phyloP scores from a whole-genome alignment of 2,329 filamentous ascomycete genomes.

The Stachybotrys chlorohalonatus region DNA sequence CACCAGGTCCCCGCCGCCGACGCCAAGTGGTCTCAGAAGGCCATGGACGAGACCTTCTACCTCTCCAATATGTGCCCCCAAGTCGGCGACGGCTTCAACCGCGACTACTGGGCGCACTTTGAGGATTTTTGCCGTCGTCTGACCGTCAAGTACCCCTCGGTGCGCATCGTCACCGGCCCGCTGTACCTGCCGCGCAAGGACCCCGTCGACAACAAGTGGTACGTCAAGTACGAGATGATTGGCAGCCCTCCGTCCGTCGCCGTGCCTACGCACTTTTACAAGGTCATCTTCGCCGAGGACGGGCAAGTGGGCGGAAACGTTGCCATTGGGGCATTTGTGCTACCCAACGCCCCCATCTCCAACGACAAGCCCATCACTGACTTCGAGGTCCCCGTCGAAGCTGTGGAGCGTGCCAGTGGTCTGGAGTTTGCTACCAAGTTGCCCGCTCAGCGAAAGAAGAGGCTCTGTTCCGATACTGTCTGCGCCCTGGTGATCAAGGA shows the following conservation, averaged over 20 bases:
- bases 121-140: slow-evolving; percentile 92
- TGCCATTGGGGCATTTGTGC: slow-evolving; percentile 84
- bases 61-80: slow-evolving; percentile 97
- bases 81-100: slow-evolving; percentile 95
- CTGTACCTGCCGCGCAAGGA: slow-evolving; percentile 85
- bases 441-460: slow-evolving; percentile 61
- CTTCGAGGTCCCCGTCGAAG: slow-evolving; percentile 92
- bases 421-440: slow-evolving; percentile 83
- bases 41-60: slow-evolving; percentile 93
- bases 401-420: slow-evolving; percentile 83
- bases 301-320: slow-evolving; percentile 62
- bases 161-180: slow-evolving; percentile 87
- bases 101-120: slow-evolving; percentile 98
- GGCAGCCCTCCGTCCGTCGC: slow-evolving; percentile 88
- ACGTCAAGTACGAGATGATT: slow-evolving; percentile 91
- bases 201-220: slow-evolving; percentile 81
- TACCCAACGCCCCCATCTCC: slow-evolving; percentile 82
- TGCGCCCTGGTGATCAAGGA: slow-evolving; percentile 81
- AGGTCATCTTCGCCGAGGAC: slow-evolving; percentile 95
- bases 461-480: slow-evolving; percentile 76
- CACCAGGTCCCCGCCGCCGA: slow-evolving; percentile 97
- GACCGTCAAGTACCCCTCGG: slow-evolving; percentile 71
- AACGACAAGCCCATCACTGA: slow-evolving; percentile 82
- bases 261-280: slow-evolving; percentile 98
- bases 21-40: slow-evolving; percentile 86